Evolutionary conservation across 202 grass and related monocot genomes (phyloP).

Genomic region (Dendrocalamus latiflorus): DNA sequence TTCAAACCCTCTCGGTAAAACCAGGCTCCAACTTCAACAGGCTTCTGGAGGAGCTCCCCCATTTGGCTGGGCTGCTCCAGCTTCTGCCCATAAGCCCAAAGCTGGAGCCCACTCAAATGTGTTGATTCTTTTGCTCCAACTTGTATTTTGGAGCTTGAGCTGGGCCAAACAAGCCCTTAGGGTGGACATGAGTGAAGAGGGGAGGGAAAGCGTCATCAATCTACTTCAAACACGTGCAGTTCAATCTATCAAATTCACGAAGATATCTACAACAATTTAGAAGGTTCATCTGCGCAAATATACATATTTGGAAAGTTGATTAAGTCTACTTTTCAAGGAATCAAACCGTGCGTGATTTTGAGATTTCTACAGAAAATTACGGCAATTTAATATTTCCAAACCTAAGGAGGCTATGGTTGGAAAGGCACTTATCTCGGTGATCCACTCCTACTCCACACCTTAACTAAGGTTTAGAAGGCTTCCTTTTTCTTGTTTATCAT

Average conservation of each 20-base stretch:
- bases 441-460: background rate
- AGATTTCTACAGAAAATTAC: background rate
- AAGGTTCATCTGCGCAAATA: background rate
- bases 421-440: background rate
- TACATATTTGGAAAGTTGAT: background rate
- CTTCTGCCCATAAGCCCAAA: background rate
- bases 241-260: background rate
- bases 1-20: background rate
- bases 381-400: background rate
- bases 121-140: background rate
- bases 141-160: background rate
- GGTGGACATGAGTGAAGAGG: background rate
- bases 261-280: background rate
- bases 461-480: background rate
- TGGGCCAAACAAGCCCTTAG: background rate
- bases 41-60: background rate
- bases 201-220: background rate
- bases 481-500: background rate
- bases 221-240: background rate
- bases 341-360: background rate
- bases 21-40: background rate
- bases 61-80: background rate
- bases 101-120: background rate
- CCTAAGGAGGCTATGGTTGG: background rate
- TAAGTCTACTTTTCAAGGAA: background rate